These are phyloP conservation scores for Arctium lappa DNA, from an alignment of 129 eudicot species.

Conservation along the genomic window DNA sequence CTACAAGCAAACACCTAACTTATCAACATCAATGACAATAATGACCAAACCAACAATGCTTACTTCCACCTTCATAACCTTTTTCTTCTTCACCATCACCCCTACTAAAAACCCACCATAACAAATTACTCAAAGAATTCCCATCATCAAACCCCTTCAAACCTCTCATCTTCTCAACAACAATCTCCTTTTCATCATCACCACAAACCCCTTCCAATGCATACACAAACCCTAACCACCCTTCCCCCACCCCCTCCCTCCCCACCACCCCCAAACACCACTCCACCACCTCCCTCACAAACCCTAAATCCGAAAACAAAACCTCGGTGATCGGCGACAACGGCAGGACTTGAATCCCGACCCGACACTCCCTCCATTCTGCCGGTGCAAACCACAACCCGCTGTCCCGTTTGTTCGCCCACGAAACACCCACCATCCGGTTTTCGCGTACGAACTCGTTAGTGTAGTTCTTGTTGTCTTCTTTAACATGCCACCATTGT, in stretches of 20 bases:
- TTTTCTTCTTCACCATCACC: conserved; percentile 40
- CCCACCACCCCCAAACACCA: conserved; percentile 70
- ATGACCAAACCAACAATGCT: conserved; percentile 62
- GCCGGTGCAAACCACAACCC: conserved; percentile 93
- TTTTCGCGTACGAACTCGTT: conserved; percentile 59
- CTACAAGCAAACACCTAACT: background rate
- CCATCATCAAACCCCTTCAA: conserved; percentile 86
- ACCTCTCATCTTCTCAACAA: conserved; percentile 43
- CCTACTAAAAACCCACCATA: conserved; percentile 90
- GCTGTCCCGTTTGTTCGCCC: conserved; percentile 86
- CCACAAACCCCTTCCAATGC: conserved; percentile 70
- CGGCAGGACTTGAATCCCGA: conserved; percentile 82
- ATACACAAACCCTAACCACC: conserved; percentile 91
- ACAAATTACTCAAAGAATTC: conserved; percentile 68
- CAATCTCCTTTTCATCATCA: conserved; percentile 54
- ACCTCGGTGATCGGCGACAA: conserved; percentile 67
- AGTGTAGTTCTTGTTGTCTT: conserved; percentile 37
- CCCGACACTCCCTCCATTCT: conserved; percentile 71
- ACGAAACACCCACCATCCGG: conserved; percentile 74
- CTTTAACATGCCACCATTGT: conserved; percentile 91
- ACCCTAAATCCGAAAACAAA: conserved; percentile 61
- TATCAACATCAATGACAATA: conserved; percentile 43
- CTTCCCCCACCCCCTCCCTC: conserved; percentile 86
- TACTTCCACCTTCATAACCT: conserved; percentile 43
- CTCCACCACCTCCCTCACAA: conserved; percentile 51